Base-by-base conservation (phyloP, 2,329 filamentous ascomycete genomes). In the Aspergillus quadricinctus region DNA sequence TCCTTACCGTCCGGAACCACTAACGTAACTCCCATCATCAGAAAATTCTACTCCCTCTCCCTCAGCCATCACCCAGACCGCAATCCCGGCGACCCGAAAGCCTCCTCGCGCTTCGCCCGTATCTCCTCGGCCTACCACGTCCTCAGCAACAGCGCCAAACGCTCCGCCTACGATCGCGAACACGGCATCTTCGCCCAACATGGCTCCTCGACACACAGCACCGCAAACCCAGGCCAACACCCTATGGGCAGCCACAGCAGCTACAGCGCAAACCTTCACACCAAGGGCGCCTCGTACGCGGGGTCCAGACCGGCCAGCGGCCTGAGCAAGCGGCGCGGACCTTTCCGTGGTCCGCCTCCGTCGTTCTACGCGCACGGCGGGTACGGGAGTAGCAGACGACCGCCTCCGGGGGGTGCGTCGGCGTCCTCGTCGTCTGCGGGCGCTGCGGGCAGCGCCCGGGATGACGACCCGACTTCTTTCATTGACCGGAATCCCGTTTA, bases 11-110 rank as follows among this genome's bases (percentile, higher is more conserved):
- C 43, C 43, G 35, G 45, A 37, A 48, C 19, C 23, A 46, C 6
- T 28, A 45, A 50, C 37, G 19, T 49, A 17, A 41, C 28, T 17
- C 45, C 51, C n/a, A 7, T 28, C 50, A 61, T 50, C 50, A 80
- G 77, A 64, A 77, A 84, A 71, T 99, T 97, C 83, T 97, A 97
- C 81, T 76, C 82, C 59, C 89, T 97, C 72, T 96, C 92, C 69
- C 96, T 97, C 76, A 78, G 83, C 53, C 88, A 96, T 81, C 94
- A 99, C 75, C 94, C 94, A 1, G 94, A 99, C 80, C 86, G 87
- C 71, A 95, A 97, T 80, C 90, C 82, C 58, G 70, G 83, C 64
- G 88, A 96, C 74, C 88, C 89, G 4, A 71, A 77, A 57, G 89
- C 92, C 60, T 80, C 86, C 3, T 77, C 83, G 56, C 89, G 87